Evolutionary conservation across 495 filamentous ascomycete species (phyloP).

Genomic region (Recurvomyces mirabilis): DNA sequence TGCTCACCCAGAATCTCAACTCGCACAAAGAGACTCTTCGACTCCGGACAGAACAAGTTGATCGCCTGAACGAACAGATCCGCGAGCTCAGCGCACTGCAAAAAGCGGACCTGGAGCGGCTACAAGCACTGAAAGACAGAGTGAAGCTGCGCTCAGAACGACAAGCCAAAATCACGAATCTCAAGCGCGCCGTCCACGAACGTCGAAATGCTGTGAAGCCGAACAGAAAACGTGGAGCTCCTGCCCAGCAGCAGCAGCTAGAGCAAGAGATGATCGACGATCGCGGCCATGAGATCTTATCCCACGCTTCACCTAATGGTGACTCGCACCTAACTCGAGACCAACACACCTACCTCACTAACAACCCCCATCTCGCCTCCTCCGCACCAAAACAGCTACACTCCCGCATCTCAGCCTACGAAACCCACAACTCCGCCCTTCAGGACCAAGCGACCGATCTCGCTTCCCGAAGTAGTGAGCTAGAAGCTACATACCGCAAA

Average conservation of each 20-base stretch:
- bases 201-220: conserved; percentile 25
- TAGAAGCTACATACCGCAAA: conserved; percentile 57
- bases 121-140: conserved; percentile 54
- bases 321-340: background rate
- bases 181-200: conserved; percentile 43
- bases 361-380: conserved; percentile 25
- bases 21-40: conserved; percentile 66
- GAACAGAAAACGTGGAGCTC: background rate
- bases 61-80: conserved; percentile 62
- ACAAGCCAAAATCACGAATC: conserved; percentile 50
- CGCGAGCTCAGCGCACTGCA: conserved; percentile 68
- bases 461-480: conserved; percentile 49
- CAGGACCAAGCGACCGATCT: conserved; percentile 38
- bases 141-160: conserved; percentile 47
- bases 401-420: conserved; percentile 38
- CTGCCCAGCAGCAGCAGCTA: conserved; percentile 24
- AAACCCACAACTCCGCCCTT: conserved; percentile 35
- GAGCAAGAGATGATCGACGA: conserved; percentile 43
- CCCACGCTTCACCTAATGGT: background rate
- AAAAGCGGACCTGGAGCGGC: conserved; percentile 57
- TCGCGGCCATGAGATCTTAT: conserved; percentile 32
- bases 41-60: conserved; percentile 70
- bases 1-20: conserved; percentile 60
- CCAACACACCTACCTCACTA: conserved; percentile 1
- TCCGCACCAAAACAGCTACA: conserved; percentile 24